phyloP scores from a whole-genome alignment of 2,329 filamentous ascomycete genomes.

The Xenosphaeropsis pyriputrescens region DNA sequence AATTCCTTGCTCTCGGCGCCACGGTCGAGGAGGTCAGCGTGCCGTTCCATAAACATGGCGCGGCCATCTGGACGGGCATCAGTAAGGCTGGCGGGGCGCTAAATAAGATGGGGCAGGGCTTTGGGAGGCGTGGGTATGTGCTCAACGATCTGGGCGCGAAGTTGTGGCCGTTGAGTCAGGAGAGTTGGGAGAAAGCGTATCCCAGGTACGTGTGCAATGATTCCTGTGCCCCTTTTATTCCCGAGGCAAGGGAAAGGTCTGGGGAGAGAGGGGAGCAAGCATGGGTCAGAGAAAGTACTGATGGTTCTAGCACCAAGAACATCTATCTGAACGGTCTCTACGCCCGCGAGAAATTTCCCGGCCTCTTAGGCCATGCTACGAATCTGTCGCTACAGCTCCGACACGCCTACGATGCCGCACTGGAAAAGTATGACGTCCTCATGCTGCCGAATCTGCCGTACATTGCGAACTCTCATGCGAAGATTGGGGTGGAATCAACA shows the following conservation, averaged over 20 bases:
- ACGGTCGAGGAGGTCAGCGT: constrained; percentile 33
- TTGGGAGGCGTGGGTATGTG: constrained; percentile 8
- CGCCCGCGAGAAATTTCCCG: constrained; percentile 2
- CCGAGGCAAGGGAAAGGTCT: neutral
- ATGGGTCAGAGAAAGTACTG: neutral
- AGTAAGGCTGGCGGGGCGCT: constrained; percentile 6
- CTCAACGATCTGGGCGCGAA: constrained; percentile 9
- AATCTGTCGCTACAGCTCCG: constrained; percentile 28
- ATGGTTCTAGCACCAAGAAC: constrained; percentile 1
- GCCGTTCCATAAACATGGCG: constrained; percentile 23
- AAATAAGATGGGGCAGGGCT: constrained; percentile 6
- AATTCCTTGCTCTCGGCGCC: constrained; percentile 30
- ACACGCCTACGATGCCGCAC: constrained; percentile 25
- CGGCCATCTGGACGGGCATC: constrained; percentile 6
- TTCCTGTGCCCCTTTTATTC: no score
- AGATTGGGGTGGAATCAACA: neutral
- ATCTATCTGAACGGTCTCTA: constrained; percentile 6
- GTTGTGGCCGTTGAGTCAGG: constrained; percentile 6
- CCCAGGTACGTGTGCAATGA: constrained; percentile 1
- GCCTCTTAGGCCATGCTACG: constrained; percentile 26
- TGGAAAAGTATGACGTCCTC: constrained; percentile 25
- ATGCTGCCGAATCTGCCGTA: constrained; percentile 25
- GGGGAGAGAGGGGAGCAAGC: neutral
- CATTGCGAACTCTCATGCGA: constrained; percentile 1
- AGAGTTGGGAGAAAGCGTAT: constrained; percentile 4